Base-by-base conservation (phyloP, 148 eudicot species). In the Rhododendron ovatum region DNA sequence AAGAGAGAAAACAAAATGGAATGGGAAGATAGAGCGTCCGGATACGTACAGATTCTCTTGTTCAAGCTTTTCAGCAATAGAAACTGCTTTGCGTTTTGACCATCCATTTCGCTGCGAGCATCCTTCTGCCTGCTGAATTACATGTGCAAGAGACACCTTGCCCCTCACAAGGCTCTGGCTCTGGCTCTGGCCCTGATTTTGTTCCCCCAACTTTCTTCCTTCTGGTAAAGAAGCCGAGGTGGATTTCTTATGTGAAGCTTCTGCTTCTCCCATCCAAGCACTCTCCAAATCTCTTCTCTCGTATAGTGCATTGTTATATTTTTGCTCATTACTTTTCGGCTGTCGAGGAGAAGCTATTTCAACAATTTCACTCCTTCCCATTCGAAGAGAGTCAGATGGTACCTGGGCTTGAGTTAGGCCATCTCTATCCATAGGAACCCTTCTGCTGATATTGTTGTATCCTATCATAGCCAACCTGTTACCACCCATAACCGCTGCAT, bases 11-110 rank as follows among this genome's bases (percentile, higher is more conserved):
- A 81, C 12, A 7, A 78, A n/a, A 30, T 48, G 71, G 14, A 65
- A 35, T 9, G 37, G 43, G n/a, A 63, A 26, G 83, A 53, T 11
- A 41, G 26, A 80, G 24, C 22, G 77, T 69, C 35, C 43, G 10
- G 85, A 84, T 37, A 90, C 98, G 43, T 94, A 96, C 99, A 96
- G 89, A 91, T 96, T 96, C 87, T 96, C 98, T 93, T 95, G 98
- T 89, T 95, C 99, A 41, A 96, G 96, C 90, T 95, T 96, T 87
- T 96, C 98, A 87, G 99, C 98, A 88, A 95, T 95, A 33, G 99
- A 96, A 55, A 92, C 92, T 47, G 96, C 99, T 90, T 93, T 94
- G 86, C 94, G 92, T 89, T 91, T 94, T 26, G 99, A 95, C 99
- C 99, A 96, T 77, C 96, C 92, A 92, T 88, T 85, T 85, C 86